A percentile compares a stretch with the other conserved stretches of the same genome.
phyloP scores from a whole-genome alignment of 768 basidiomycete species.

The Xanthoconium purpureum region DNA sequence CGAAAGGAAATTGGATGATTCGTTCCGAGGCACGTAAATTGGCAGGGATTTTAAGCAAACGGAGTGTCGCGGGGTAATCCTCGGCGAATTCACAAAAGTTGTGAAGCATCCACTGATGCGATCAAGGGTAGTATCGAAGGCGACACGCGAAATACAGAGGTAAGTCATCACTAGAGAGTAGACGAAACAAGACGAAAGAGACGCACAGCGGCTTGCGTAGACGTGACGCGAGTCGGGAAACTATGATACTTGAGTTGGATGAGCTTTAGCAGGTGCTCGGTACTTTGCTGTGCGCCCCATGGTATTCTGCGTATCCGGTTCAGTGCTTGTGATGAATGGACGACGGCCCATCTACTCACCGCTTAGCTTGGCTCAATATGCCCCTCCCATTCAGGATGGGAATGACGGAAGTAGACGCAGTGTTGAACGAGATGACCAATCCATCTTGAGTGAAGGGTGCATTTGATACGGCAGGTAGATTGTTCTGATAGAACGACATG shows the following conservation, averaged over 20 bases:
- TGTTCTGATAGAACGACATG: constrained; percentile 90
- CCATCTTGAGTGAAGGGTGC: constrained; percentile 62
- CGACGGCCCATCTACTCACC: constrained; percentile 45
- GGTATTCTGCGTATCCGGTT: constrained; percentile 66
- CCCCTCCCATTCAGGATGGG: constrained; percentile 83
- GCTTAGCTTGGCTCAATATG: constrained; percentile 79
- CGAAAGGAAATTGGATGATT: constrained; percentile 87
- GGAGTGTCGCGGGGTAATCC: constrained; percentile 72
- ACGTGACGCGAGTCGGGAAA: constrained; percentile 82
- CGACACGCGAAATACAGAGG: not conserved
- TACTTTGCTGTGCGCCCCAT: constrained; percentile 88
- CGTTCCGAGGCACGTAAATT: constrained; percentile 62
- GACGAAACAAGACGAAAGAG: not conserved
- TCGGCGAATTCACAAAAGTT: constrained; percentile 80
- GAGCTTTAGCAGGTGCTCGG: constrained; percentile 89
- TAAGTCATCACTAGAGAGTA: not conserved
- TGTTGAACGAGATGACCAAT: constrained; percentile 86
- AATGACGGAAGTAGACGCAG: constrained; percentile 86
- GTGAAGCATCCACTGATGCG: constrained; percentile 80
- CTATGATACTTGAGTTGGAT: constrained; percentile 94
- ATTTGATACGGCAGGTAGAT: constrained; percentile 34
- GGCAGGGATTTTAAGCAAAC: constrained; percentile 61
- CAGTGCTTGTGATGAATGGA: not conserved
- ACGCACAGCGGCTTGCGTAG: constrained; percentile 71
- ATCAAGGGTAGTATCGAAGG: not conserved